A percentile compares a stretch with the other conserved stretches of the same genome.
phyloP scores from a whole-genome alignment of 2,329 filamentous ascomycete species.

The Fusarium algeriense region DNA sequence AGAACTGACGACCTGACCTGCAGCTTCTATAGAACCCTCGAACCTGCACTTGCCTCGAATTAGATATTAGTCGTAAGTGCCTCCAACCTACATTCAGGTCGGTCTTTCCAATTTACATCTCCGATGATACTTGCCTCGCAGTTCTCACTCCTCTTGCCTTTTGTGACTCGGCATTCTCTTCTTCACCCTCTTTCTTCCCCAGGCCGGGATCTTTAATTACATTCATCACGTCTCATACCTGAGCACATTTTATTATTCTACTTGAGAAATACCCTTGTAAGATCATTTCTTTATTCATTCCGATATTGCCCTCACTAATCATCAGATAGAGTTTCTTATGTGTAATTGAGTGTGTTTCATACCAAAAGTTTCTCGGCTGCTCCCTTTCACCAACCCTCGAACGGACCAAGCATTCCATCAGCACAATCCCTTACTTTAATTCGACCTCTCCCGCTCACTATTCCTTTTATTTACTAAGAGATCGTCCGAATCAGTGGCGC shows the following conservation, averaged over 20 bases:
- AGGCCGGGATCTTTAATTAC: constrained; percentile 33
- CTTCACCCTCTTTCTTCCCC: constrained; percentile 11
- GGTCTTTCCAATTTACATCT: constrained; percentile 6
- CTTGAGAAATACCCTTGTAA: constrained; percentile 20
- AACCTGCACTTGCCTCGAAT: constrained; percentile 8
- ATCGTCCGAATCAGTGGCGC: constrained; percentile 33
- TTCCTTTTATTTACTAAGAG: constrained; percentile 5
- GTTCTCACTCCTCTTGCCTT: constrained; percentile 2
- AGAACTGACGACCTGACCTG: constrained; percentile 21
- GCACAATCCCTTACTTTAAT: constrained; percentile 24
- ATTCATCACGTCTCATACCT: constrained; percentile 16
- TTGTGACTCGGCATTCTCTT: background rate
- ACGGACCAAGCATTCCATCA: constrained; percentile 26
- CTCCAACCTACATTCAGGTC: background rate
- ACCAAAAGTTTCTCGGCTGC: constrained; percentile 25
- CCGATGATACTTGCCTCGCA: constrained; percentile 22
- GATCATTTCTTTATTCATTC: constrained; percentile 30
- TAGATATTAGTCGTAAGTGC: constrained; percentile 11
- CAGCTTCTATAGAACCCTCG: constrained; percentile 2
- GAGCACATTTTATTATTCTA: constrained; percentile 9
- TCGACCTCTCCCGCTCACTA: constrained; percentile 6
- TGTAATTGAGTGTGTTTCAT: constrained; percentile 23
- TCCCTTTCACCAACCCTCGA: constrained; percentile 24
- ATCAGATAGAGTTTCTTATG: constrained; percentile 15
- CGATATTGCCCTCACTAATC: constrained; percentile 11